Evolutionary conservation across 2,329 filamentous ascomycete genomes (phyloP).

Genomic region (Xylaria sp.): DNA sequence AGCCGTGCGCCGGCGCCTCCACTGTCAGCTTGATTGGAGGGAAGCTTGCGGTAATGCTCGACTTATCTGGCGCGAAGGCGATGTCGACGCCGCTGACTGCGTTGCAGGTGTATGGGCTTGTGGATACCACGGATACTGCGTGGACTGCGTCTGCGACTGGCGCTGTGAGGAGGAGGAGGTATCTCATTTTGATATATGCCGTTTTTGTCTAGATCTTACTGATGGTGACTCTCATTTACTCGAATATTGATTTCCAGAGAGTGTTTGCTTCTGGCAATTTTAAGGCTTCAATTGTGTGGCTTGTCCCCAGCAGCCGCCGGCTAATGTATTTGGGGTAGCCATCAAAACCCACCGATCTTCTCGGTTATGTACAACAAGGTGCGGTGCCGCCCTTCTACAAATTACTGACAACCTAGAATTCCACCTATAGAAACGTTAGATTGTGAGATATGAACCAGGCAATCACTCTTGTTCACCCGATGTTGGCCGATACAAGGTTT

Average conservation of each 20-base stretch:
- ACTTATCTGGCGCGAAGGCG: slow-evolving; percentile 28
- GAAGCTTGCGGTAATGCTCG: slow-evolving; percentile 34
- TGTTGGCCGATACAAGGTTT: background rate
- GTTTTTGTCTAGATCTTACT: background rate
- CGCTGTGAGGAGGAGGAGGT: background rate
- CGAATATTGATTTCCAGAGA: background rate
- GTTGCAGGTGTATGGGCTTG: slow-evolving; percentile 32
- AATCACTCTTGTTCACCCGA: background rate
- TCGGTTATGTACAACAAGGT: background rate
- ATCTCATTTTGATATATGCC: slow-evolving; percentile 13
- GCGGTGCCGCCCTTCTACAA: background rate
- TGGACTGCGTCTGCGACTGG: slow-evolving; percentile 27
- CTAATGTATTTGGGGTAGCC: slow-evolving; percentile 18
- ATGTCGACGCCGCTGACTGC: slow-evolving; percentile 35
- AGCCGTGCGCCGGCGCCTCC: slow-evolving; percentile 28
- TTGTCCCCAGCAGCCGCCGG: slow-evolving; percentile 4
- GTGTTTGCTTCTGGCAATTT: background rate
- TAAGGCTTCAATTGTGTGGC: background rate
- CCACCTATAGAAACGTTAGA: background rate
- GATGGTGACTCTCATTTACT: background rate
- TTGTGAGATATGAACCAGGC: background rate
- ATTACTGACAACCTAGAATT: background rate
- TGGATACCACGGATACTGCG: slow-evolving; percentile 29
- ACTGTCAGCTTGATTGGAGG: slow-evolving; percentile 27
- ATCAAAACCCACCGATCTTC: background rate